A percentile compares a stretch with the other conserved stretches of the same genome.
phyloP scores from a whole-genome alignment of 2,329 filamentous ascomycete genomes.

The Neurospora sp. region DNA sequence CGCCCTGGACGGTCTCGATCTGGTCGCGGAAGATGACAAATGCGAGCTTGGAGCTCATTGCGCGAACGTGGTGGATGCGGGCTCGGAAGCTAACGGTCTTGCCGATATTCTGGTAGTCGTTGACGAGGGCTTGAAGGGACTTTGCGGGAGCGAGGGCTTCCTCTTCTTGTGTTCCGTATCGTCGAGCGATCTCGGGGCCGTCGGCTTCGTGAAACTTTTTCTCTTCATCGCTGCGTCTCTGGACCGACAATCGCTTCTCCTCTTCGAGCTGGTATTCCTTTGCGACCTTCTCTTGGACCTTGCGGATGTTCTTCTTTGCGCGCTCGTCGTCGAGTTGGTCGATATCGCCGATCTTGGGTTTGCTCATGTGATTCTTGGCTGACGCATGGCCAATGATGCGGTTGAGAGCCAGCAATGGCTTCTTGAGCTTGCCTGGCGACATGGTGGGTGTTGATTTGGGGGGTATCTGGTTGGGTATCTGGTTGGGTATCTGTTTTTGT shows the following conservation, averaged over 20 bases:
- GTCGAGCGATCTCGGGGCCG: slow-evolving; percentile 19
- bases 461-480: background rate
- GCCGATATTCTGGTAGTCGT: slow-evolving; percentile 43
- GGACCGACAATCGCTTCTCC: slow-evolving; percentile 21
- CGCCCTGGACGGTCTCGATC: slow-evolving; percentile 73
- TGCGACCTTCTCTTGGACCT: slow-evolving; percentile 23
- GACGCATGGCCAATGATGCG: slow-evolving; percentile 27
- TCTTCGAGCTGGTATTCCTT: slow-evolving; percentile 25
- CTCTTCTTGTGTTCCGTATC: slow-evolving; percentile 21
- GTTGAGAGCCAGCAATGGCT: slow-evolving; percentile 28
- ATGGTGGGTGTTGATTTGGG: slow-evolving; percentile 13
- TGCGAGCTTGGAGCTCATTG: slow-evolving; percentile 65
- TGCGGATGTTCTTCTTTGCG: slow-evolving; percentile 23
- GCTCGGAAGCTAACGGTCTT: slow-evolving; percentile 57
- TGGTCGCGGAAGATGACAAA: slow-evolving; percentile 84
- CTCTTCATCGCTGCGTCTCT: slow-evolving; percentile 26
- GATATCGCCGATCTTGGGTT: slow-evolving; percentile 27
- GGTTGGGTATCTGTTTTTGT: background rate
- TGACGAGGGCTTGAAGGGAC: slow-evolving; percentile 24
- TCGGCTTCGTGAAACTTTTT: slow-evolving; percentile 20
- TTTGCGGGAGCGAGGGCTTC: slow-evolving; percentile 12
- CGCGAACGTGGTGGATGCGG: slow-evolving; percentile 67
- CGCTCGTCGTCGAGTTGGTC: slow-evolving; percentile 22
- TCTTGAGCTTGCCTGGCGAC: slow-evolving; percentile 24
- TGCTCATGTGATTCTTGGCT: slow-evolving; percentile 30